Evolutionary conservation across 306 rosid genomes (phyloP), one percentile per base, ranked within the genome.

Genomic region (Prunus campanulata): DNA sequence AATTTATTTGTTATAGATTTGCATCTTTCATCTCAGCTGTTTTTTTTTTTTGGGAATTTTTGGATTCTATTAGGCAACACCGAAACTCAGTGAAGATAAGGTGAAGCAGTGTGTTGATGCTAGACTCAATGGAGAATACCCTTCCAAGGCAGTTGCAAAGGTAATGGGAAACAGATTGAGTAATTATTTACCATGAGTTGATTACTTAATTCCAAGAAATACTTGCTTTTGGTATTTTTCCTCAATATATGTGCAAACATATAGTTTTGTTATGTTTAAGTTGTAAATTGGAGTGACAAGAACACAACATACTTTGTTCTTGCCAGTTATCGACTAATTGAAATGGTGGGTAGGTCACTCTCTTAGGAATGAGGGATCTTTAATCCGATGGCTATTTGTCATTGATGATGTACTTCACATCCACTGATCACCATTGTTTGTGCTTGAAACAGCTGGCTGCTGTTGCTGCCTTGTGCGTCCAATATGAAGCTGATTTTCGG

Each of bases 121-220:
- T 65, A 88, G 88, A 81, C 68, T 92, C 44, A 79, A 70, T 72
- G 93, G 88, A 11, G 91, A 90, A 6, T 92, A 87, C 85, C 93
- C 96, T 63, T 81, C 90, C 39, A 92, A 90, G 86, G 88, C 96
- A 75, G 91, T 84, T 74, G 93, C 93, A 76, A 92, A 92, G 97
- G 97, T 92, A 88, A 82, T 76, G 10, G 25, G 52, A 57, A 44
- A 66, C 35, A 51, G 24, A 68, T 84, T 25, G 16, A 50, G 56
- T 50, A 32, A 47, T 47, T 59, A 50, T 5, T 74, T 44, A 47
- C 59, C 42, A 68, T 16, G 8, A 18, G 59, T 25, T 8, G 46
- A 2, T 5, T 62, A 57, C 67, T 13, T 14, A 16, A 29, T 62
- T 62, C 39, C 20, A 0, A 29, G 19, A 27, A 2, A 3, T 62